These are phyloP conservation scores for Vinca minor DNA, from an alignment of 257 asterid genomes.

Conservation along the genomic window DNA sequence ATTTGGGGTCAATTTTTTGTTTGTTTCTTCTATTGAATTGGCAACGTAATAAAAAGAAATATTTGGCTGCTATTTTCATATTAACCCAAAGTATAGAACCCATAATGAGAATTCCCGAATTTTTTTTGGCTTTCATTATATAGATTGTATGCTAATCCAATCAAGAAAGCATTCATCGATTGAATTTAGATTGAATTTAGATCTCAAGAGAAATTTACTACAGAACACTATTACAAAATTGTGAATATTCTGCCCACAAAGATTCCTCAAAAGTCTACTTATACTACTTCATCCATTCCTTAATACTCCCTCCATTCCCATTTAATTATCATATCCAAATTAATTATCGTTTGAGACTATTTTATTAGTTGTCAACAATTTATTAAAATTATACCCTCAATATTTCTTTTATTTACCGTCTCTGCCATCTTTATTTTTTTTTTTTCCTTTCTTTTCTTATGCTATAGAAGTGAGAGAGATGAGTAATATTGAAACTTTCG, in stretches of 20 bases:
- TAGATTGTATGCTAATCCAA: neutral
- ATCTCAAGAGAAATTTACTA: neutral
- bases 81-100: neutral
- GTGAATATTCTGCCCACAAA: neutral
- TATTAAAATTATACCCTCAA: too few relatives aligned
- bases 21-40: neutral
- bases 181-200: neutral
- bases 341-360: too few relatives aligned
- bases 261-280: neutral
- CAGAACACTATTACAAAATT: slow-evolving; percentile 2
- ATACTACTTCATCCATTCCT: too few relatives aligned
- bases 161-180: neutral
- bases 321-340: too few relatives aligned
- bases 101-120: neutral
- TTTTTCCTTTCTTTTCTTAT: too few relatives aligned
- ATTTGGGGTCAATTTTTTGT: too few relatives aligned
- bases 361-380: too few relatives aligned
- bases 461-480: too few relatives aligned
- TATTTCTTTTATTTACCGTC: too few relatives aligned
- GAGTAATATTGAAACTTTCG: too few relatives aligned
- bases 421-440: too few relatives aligned
- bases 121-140: neutral
- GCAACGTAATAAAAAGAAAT: neutral
- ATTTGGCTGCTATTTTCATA: neutral
- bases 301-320: too few relatives aligned